Percentiles rank a stretch among this genome's conserved stretches.
Conservation (phyloP, 2,329 filamentous ascomycete genomes). For the Sporothrix phasma region DNA sequence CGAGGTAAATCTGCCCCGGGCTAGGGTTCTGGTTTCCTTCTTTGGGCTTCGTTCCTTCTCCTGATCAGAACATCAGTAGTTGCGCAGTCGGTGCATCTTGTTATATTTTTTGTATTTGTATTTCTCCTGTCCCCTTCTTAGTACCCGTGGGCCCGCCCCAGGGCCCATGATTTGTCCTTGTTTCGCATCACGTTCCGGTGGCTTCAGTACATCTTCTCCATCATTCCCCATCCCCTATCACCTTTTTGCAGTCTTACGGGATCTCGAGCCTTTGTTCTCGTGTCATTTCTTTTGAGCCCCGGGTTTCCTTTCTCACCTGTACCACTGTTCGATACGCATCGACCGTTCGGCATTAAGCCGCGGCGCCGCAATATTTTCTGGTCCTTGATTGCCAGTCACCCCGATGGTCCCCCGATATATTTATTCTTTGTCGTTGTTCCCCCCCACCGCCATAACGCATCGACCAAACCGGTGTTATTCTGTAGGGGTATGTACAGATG, state of each 20-base stretch:
- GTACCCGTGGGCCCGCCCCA: conserved; percentile 11
- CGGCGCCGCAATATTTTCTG: neutral
- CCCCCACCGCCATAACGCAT: neutral
- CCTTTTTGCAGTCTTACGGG: no score
- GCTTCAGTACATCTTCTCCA: no score
- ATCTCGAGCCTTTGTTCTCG: no score
- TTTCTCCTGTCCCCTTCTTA: neutral
- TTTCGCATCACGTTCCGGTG: no score
- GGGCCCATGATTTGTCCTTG: neutral
- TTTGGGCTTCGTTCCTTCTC: neutral
- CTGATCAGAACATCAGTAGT: neutral
- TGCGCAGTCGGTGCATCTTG: no score
- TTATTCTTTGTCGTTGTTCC: neutral
- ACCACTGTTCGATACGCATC: no score
- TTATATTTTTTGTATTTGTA: conserved; percentile 1
- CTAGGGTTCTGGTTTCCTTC: no score
- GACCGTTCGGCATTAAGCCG: no score
- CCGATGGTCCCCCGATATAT: neutral
- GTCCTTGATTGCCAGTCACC: neutral
- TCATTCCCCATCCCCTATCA: no score
- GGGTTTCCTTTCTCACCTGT: no score
- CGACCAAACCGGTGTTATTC: neutral
- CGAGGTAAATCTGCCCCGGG: no score
- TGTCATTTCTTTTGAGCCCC: no score
- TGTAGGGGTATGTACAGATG: conserved; percentile 8